Conservation (phyloP, 768 basidiomycete genomes). For the Mycena metata region DNA sequence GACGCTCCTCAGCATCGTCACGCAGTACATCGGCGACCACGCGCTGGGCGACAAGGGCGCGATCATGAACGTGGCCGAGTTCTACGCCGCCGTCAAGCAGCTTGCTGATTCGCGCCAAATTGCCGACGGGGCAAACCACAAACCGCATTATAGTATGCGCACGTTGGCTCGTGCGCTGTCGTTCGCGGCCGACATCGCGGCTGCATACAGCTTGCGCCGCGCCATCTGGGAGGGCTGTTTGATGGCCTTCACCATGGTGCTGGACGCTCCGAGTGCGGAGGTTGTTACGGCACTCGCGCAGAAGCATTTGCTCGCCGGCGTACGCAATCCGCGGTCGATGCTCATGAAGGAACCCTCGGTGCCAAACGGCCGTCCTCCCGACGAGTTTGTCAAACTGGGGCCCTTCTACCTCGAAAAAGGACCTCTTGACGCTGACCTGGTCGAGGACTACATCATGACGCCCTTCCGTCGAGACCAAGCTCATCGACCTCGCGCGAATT, state of each 20-base stretch:
- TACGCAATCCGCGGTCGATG: slow-evolving; percentile 84
- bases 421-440: slow-evolving; percentile 68
- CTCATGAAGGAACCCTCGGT: slow-evolving; percentile 76
- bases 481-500: slow-evolving; percentile 95
- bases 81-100: slow-evolving; percentile 86
- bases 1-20: slow-evolving; percentile 87
- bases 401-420: slow-evolving; percentile 93
- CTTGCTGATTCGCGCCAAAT: slow-evolving; percentile 81
- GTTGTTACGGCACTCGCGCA: slow-evolving; percentile 78
- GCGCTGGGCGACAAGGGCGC: slow-evolving; percentile 89
- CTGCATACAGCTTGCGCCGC: slow-evolving; percentile 83
- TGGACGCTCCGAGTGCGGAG: slow-evolving; percentile 80
- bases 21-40: slow-evolving; percentile 88
- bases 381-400: slow-evolving; percentile 85
- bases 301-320: slow-evolving; percentile 81
- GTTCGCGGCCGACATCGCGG: slow-evolving; percentile 87
- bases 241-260: slow-evolving; percentile 98
- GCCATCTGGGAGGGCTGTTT: slow-evolving; percentile 96
- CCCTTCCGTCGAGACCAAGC: slow-evolving; percentile 94
- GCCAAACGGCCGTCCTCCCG: slow-evolving; percentile 58
- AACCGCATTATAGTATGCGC: slow-evolving; percentile 97
- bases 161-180: slow-evolving; percentile 92
- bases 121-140: slow-evolving; percentile 92
- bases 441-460: slow-evolving; percentile 93
- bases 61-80: slow-evolving; percentile 92